Conservation (phyloP, 495 filamentous ascomycete genomes). For the Rostrohypoxylon terebratum region DNA sequence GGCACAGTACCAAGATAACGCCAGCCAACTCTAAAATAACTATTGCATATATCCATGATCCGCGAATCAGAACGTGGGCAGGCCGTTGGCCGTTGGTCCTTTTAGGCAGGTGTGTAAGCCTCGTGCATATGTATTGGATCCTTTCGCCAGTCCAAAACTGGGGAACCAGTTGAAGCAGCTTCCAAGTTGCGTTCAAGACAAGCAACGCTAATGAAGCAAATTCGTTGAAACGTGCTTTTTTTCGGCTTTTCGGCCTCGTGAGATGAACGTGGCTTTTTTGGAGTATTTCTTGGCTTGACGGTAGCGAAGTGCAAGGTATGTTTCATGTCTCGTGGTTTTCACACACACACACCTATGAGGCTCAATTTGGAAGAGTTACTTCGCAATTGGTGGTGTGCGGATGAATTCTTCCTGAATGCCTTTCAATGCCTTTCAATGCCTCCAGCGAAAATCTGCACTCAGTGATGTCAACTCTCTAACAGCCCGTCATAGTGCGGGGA, state of each 20-base stretch:
- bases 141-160: constrained; percentile 29
- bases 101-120: constrained; percentile 38
- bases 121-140: constrained; percentile 42
- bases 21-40: constrained; percentile 43
- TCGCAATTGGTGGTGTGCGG: not conserved
- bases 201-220: constrained; percentile 11
- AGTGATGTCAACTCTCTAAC: not conserved
- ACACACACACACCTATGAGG: constrained; percentile 12
- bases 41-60: constrained; percentile 5
- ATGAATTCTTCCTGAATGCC: not conserved
- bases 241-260: constrained; percentile 15
- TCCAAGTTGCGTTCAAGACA: not conserved
- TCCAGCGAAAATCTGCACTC: not conserved
- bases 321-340: constrained; percentile 36
- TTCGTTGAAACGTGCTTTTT: constrained; percentile 15
- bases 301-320: constrained; percentile 30
- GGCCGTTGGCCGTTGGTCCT: constrained; percentile 13
- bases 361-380: constrained; percentile 20
- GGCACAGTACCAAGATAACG: constrained; percentile 14
- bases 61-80: constrained; percentile 32
- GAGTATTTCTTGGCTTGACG: constrained; percentile 1
- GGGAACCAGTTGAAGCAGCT: constrained; percentile 1
- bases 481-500: constrained; percentile 11
- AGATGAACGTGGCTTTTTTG: constrained; percentile 32
- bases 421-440: not conserved